phyloP scores from a whole-genome alignment of 2,329 filamentous ascomycete genomes.

The Botrytis fragariae region DNA sequence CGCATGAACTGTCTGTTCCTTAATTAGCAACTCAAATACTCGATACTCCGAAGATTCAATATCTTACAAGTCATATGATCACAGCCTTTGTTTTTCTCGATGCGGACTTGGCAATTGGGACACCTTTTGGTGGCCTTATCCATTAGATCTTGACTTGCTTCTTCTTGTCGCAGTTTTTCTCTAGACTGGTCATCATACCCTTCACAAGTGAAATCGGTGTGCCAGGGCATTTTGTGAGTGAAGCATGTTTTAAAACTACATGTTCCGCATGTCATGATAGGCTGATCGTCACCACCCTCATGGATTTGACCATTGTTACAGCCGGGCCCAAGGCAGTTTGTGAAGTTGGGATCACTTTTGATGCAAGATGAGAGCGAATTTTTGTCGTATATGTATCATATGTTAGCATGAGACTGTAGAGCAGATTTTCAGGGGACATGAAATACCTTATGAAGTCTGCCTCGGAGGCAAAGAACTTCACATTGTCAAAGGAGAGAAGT shows the following conservation, averaged over 20 bases:
- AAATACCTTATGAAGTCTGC: neutral
- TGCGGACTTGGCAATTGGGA: slow-evolving; percentile 19
- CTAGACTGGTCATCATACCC: slow-evolving; percentile 31
- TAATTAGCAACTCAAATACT: too few species aligned
- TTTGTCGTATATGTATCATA: neutral
- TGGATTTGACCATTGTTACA: slow-evolving; percentile 56
- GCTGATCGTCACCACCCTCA: slow-evolving; percentile 40
- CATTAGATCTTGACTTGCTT: slow-evolving; percentile 15
- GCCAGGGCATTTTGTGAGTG: slow-evolving; percentile 45
- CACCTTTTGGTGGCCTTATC: slow-evolving; percentile 17
- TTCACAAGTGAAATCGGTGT: slow-evolving; percentile 42
- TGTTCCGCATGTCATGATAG: slow-evolving; percentile 44
- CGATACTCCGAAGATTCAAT: too few species aligned
- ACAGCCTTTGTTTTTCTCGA: slow-evolving; percentile 24
- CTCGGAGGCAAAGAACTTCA: neutral
- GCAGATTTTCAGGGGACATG: too few species aligned
- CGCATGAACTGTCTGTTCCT: neutral
- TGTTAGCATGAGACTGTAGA: neutral
- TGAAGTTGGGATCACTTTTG: slow-evolving; percentile 43
- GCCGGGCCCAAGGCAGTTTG: slow-evolving; percentile 50
- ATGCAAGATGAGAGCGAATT: neutral
- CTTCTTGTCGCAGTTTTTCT: slow-evolving; percentile 20
- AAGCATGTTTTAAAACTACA: slow-evolving; percentile 46
- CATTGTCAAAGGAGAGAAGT: slow-evolving; percentile 39
- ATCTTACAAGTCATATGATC: slow-evolving; percentile 29